Conservation (phyloP, 768 basidiomycete genomes). For the Kwoniella mangroviensis region DNA sequence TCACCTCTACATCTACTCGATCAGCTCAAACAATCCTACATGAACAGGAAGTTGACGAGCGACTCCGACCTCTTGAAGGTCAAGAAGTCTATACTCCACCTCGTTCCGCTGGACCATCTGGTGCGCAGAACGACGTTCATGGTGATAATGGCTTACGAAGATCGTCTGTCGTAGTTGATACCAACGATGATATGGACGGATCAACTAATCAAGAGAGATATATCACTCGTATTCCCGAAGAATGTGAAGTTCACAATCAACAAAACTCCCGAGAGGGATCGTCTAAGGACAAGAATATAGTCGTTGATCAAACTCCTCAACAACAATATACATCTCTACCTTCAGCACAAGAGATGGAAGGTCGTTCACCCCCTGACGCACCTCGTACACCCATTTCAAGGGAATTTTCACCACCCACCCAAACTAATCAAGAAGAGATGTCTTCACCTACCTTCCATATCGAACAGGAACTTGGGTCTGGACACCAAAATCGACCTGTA, state of each 20-base stretch:
- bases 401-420: background rate
- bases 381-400: background rate
- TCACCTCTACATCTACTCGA: background rate
- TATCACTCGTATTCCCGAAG: background rate
- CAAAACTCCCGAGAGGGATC: background rate
- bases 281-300: background rate
- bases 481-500: background rate
- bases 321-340: background rate
- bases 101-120: background rate
- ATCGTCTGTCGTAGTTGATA: background rate
- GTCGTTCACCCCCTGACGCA: background rate
- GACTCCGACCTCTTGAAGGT: background rate
- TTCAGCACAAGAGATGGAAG: background rate
- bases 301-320: background rate
- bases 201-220: background rate
- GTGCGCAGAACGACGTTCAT: background rate
- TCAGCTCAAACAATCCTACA: background rate
- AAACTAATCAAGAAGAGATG: background rate
- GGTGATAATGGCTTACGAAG: background rate
- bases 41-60: background rate
- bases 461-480: background rate
- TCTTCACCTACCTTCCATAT: background rate
- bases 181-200: no score
- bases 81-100: background rate
- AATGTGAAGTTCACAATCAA: background rate